Percentiles rank a stretch among this genome's conserved stretches.
phyloP scores from a whole-genome alignment of 306 rosid species.

The Cucurbita moschata region DNA sequence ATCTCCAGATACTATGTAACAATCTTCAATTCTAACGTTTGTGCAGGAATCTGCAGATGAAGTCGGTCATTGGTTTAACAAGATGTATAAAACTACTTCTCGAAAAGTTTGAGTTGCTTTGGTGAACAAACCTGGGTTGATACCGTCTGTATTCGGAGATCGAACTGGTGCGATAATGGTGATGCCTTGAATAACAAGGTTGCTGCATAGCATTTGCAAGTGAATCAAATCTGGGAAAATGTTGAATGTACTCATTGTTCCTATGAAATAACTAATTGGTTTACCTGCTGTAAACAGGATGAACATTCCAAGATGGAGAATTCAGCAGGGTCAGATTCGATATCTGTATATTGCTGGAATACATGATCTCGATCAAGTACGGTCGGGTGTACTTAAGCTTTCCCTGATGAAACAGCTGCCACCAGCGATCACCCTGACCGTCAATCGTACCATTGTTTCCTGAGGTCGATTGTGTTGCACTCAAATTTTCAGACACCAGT shows the following conservation, averaged over 20 bases:
- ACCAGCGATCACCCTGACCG: constrained; percentile 32
- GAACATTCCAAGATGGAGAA: constrained; percentile 35
- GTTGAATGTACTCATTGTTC: background rate
- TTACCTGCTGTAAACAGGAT: constrained; percentile 40
- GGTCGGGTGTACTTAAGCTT: constrained; percentile 41
- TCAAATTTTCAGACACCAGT: background rate
- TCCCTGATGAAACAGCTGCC: constrained; percentile 35
- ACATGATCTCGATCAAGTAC: constrained; percentile 31
- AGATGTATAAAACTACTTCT: background rate
- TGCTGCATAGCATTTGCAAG: constrained; percentile 13
- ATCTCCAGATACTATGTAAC: constrained; percentile 36
- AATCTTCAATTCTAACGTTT: constrained; percentile 34
- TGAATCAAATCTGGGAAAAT: background rate
- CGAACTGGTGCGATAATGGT: constrained; percentile 33
- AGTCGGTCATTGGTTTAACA: background rate
- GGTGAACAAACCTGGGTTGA: constrained; percentile 29
- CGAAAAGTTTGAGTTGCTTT: background rate
- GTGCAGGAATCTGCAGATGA: constrained; percentile 32
- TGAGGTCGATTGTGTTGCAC: background rate
- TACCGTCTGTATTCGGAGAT: constrained; percentile 38
- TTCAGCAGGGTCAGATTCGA: constrained; percentile 30
- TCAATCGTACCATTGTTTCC: constrained; percentile 38
- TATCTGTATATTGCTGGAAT: constrained; percentile 17
- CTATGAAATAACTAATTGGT: background rate
- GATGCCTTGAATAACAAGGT: constrained; percentile 29